Percentiles rank a stretch among this genome's conserved stretches.
Evolutionary conservation across 768 basidiomycete genomes (phyloP).

Genomic region (Russula brevipes): DNA sequence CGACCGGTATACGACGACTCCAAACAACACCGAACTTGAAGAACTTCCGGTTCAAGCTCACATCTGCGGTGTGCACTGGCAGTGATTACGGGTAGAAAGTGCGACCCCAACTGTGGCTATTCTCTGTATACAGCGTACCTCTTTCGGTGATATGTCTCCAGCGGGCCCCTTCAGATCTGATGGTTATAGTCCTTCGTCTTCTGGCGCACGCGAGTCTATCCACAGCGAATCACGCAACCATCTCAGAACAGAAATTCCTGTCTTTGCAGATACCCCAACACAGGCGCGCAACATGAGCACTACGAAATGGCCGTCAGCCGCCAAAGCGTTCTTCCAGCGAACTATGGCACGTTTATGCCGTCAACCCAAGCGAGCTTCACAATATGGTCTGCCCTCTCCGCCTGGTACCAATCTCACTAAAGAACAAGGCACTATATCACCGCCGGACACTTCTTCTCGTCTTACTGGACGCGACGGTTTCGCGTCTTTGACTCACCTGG

Average conservation of each 20-base stretch:
- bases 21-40: background rate
- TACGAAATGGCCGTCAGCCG: conserved; percentile 3
- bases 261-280: background rate
- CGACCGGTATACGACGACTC: too few species aligned
- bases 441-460: background rate
- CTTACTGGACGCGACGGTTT: background rate
- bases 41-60: background rate
- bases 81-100: background rate
- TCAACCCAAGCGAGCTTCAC: background rate
- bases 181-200: background rate
- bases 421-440: background rate
- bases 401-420: background rate
- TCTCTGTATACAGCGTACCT: background rate
- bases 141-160: background rate
- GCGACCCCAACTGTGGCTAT: background rate
- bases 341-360: conserved; percentile 13
- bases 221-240: background rate
- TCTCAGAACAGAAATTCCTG: background rate
- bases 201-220: background rate
- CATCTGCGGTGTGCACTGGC: background rate
- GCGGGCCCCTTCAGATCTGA: background rate
- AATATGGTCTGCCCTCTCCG: background rate
- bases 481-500: conserved; percentile 14
- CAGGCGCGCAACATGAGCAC: background rate
- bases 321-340: conserved; percentile 11